A percentile compares a stretch with the other conserved stretches of the same genome.
These are phyloP conservation scores for Coriolopsis trogii DNA, from an alignment of 1,284 basidiomycete species.

Conservation along the genomic window DNA sequence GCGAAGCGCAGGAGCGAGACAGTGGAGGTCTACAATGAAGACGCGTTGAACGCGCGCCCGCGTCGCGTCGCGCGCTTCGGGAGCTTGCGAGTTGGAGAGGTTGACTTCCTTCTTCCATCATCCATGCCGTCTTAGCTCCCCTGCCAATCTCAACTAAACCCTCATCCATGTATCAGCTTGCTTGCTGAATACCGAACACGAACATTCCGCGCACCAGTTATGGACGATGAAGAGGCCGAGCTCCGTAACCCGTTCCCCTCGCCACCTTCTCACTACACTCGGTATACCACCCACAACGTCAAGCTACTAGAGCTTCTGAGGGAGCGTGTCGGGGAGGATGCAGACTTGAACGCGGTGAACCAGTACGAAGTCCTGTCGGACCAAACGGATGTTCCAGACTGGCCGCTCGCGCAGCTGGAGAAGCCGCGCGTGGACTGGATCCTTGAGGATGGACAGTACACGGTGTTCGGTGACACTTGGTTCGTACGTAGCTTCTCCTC, in stretches of 20 bases:
- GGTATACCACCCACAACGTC: constrained; percentile 72
- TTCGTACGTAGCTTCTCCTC: constrained; percentile 55
- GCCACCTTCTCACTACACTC: constrained; percentile 76
- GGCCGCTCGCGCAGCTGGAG: constrained; percentile 71
- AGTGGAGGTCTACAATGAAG: constrained; percentile 1
- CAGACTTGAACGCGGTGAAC: constrained; percentile 43
- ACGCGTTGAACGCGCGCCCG: constrained; percentile 2
- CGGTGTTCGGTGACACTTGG: constrained; percentile 81
- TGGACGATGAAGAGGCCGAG: constrained; percentile 74
- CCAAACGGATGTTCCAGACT: constrained; percentile 71
- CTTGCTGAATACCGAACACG: background rate
- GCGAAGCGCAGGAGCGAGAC: background rate
- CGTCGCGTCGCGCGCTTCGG: constrained; percentile 9
- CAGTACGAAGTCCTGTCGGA: constrained; percentile 66
- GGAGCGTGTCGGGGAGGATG: constrained; percentile 47
- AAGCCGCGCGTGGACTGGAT: constrained; percentile 85
- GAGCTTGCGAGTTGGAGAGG: background rate
- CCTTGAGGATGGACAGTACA: constrained; percentile 67
- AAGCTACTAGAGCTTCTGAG: constrained; percentile 61
- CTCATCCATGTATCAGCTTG: background rate
- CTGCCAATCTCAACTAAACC: background rate
- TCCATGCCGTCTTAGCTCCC: constrained; percentile 1
- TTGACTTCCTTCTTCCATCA: constrained; percentile 9
- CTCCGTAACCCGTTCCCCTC: constrained; percentile 82
- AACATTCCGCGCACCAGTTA: constrained; percentile 23